Conservation (phyloP, 192 early-diverging fungal species). For the Coemansia sp. region DNA sequence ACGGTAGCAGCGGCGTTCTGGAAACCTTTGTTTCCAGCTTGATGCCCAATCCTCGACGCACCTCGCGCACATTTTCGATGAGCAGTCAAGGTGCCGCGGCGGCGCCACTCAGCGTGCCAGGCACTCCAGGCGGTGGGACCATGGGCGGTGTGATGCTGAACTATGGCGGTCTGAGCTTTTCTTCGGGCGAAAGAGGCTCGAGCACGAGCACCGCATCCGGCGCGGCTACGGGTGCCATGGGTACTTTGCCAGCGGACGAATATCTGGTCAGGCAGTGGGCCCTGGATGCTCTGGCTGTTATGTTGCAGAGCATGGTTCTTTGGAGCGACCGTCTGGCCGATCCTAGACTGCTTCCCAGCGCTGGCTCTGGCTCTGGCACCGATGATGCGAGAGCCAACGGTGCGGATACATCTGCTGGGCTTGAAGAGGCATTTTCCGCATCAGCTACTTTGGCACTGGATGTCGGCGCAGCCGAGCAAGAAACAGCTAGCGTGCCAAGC, state of each 20-base stretch:
- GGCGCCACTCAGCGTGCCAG: neutral
- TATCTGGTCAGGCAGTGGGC: conserved; percentile 57
- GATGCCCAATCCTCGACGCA: neutral
- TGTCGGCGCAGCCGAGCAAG: conserved; percentile 23
- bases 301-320: conserved; percentile 63
- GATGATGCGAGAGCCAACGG: neutral
- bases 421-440: conserved; percentile 7
- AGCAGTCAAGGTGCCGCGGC: conserved; percentile 7
- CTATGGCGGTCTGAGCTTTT: conserved; percentile 26
- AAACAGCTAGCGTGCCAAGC: conserved; percentile 1
- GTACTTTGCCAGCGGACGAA: too few relatives aligned
- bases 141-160: conserved; percentile 7
- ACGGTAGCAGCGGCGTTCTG: neutral
- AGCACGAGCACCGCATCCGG: neutral
- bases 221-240: neutral
- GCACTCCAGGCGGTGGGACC: neutral
- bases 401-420: neutral
- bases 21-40: neutral
- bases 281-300: conserved; percentile 57
- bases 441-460: conserved; percentile 13
- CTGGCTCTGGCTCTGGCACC: neutral
- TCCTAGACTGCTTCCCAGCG: neutral
- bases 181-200: conserved; percentile 6
- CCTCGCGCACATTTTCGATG: conserved; percentile 13
- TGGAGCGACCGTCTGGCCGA: conserved; percentile 58